phyloP scores from a whole-genome alignment of 192 early-diverging fungal species.

The Haplosporangium gracile region DNA sequence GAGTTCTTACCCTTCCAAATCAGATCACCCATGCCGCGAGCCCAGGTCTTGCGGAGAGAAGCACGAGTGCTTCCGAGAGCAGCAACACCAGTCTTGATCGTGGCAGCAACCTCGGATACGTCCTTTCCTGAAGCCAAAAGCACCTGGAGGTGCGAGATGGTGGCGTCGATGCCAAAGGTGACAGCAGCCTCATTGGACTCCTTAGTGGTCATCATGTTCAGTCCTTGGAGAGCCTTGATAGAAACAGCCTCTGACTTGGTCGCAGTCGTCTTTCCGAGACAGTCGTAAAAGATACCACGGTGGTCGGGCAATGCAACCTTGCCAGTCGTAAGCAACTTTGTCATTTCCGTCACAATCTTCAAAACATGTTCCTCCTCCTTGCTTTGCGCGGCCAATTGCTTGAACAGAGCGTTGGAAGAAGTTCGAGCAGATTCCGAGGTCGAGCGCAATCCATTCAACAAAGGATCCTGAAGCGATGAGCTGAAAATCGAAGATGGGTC shows the following conservation, averaged over 20 bases:
- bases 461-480: constrained; percentile 72
- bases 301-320: constrained; percentile 77
- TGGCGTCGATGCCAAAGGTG: constrained; percentile 68
- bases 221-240: constrained; percentile 68
- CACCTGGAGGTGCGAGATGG: constrained; percentile 65
- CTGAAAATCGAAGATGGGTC: constrained; percentile 72
- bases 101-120: constrained; percentile 56
- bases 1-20: constrained; percentile 61
- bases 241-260: constrained; percentile 55
- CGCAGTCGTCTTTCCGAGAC: constrained; percentile 61
- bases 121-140: constrained; percentile 60
- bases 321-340: constrained; percentile 69
- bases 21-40: constrained; percentile 68
- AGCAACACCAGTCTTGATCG: constrained; percentile 63
- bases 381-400: constrained; percentile 63
- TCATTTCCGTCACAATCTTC: constrained; percentile 71
- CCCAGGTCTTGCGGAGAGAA: constrained; percentile 74
- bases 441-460: constrained; percentile 76
- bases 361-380: constrained; percentile 64
- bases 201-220: constrained; percentile 78
- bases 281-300: constrained; percentile 71
- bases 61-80: constrained; percentile 74
- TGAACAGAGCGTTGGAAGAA: constrained; percentile 72
- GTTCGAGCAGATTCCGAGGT: constrained; percentile 68
- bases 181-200: constrained; percentile 84